Conservation (phyloP, 306 rosid species). For the Cicer cuneatum region DNA sequence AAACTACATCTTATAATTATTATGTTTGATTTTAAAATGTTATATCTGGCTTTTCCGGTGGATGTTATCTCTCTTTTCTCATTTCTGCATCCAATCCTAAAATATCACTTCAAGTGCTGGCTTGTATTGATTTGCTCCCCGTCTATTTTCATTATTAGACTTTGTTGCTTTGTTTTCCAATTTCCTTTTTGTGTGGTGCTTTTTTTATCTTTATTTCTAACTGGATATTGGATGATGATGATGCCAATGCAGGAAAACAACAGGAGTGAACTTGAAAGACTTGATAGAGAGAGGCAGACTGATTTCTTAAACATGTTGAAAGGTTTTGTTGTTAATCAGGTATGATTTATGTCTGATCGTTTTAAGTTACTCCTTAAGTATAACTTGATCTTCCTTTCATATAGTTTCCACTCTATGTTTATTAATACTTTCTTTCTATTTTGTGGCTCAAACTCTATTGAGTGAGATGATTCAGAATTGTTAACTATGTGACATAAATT, state of each 20-base stretch:
- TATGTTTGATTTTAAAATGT: conserved; percentile 15
- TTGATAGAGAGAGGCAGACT: conserved; percentile 74
- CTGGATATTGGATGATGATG: conserved; percentile 39
- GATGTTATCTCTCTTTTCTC: conserved; percentile 12
- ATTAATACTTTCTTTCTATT: conserved; percentile 15
- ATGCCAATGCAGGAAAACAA: conserved; percentile 80
- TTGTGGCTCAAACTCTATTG: background rate
- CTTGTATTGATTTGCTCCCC: conserved; percentile 5
- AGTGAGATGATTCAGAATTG: conserved; percentile 12
- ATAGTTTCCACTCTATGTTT: conserved; percentile 4
- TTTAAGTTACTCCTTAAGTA: background rate
- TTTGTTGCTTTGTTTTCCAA: background rate
- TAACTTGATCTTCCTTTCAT: conserved; percentile 25
- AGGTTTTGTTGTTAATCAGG: conserved; percentile 94
- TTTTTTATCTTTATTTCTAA: conserved; percentile 1
- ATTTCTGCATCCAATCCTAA: conserved; percentile 12
- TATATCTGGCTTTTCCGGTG: background rate
- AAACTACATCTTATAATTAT: conserved; percentile 3
- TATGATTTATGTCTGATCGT: conserved; percentile 40
- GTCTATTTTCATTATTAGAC: conserved; percentile 18
- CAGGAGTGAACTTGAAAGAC: conserved; percentile 86
- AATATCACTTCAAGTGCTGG: background rate
- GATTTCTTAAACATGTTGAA: conserved; percentile 90
- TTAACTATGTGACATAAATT: background rate
- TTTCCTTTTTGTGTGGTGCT: background rate